Evolutionary conservation across 2,329 filamentous ascomycete species (phyloP).

Genomic region (Hypomyces rosellus): DNA sequence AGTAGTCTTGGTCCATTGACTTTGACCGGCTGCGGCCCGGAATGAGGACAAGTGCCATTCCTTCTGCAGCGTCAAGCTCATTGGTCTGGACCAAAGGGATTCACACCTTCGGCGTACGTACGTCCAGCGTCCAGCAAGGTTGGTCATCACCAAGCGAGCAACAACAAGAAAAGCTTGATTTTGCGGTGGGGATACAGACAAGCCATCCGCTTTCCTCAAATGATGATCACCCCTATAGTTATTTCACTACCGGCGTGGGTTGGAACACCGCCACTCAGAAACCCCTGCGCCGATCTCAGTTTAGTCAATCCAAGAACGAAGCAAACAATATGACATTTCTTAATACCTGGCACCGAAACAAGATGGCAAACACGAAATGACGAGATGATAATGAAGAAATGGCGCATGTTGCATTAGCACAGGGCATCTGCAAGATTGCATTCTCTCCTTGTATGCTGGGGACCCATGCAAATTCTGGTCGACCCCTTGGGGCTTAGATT

Average conservation of each 20-base stretch:
- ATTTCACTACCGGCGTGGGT: constrained; percentile 1
- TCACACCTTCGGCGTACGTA: constrained; percentile 1
- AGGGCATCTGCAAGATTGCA: no score
- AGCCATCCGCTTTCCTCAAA: constrained; percentile 1
- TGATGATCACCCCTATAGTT: no score
- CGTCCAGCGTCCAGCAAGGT: neutral
- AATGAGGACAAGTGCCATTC: neutral
- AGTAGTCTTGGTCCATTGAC: neutral
- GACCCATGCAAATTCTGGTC: no score
- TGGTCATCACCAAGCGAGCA: neutral
- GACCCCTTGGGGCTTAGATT: neutral
- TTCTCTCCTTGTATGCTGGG: no score
- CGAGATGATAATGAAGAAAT: no score
- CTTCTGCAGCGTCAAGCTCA: neutral
- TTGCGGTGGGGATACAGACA: constrained; percentile 1
- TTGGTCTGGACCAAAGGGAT: neutral
- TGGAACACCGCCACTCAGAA: no score
- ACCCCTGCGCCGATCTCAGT: neutral
- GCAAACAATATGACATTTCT: neutral
- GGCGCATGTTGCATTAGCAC: no score
- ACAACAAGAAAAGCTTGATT: neutral
- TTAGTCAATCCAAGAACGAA: neutral
- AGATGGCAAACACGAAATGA: no score
- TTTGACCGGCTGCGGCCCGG: constrained; percentile 2
- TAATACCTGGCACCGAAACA: no score